These are phyloP conservation scores for Apophysomyces variabilis DNA, from an alignment of 371 early-diverging fungal species.

Conservation along the genomic window DNA sequence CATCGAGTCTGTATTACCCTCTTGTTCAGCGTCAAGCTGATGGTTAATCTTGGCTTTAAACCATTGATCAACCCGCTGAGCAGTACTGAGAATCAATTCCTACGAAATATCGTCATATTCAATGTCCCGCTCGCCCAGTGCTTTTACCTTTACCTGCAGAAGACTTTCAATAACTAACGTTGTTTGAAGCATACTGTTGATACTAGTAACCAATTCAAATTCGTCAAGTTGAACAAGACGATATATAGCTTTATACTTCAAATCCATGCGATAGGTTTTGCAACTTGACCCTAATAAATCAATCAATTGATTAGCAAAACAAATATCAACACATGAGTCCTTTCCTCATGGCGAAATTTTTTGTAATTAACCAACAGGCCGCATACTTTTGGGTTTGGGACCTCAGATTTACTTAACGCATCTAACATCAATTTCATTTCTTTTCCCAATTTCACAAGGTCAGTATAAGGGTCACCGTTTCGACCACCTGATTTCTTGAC, in stretches of 20 bases:
- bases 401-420: not conserved
- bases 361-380: not conserved
- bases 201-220: not conserved
- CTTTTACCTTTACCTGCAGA: constrained; percentile 6
- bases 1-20: not conserved
- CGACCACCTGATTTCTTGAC: constrained; percentile 7
- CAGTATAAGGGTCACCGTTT: constrained; percentile 4
- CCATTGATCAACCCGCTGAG: not conserved
- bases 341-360: not conserved
- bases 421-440: constrained; percentile 1
- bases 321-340: not conserved
- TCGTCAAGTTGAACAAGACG: not conserved
- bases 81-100: not conserved
- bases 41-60: not conserved
- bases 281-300: not conserved
- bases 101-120: not conserved
- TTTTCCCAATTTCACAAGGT: constrained; percentile 9
- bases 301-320: not conserved
- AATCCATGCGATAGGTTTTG: not conserved
- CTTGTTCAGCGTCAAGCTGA: not conserved
- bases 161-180: not conserved
- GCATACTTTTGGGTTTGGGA: constrained; percentile 1
- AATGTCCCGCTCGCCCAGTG: not conserved
- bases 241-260: not conserved
- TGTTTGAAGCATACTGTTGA: not conserved